Evolutionary conservation across 371 early-diverging fungal genomes (phyloP).

Genomic region (Saksenaea vasiformis): DNA sequence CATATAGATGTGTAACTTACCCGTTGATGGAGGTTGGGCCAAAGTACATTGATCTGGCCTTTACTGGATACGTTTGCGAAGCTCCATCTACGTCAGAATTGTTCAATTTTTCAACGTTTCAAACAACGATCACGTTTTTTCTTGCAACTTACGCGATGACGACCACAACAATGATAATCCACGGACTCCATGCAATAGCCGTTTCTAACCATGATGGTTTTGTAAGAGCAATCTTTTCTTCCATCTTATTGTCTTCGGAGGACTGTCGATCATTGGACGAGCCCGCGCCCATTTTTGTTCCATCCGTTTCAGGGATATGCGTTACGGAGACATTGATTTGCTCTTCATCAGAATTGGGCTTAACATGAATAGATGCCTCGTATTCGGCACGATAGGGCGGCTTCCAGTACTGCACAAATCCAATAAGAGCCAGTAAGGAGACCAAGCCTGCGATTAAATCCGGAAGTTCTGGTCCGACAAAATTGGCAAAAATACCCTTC

Average conservation of each 20-base stretch:
- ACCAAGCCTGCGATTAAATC: conserved; percentile 51
- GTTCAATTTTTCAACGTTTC: not conserved
- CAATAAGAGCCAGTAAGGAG: conserved; percentile 34
- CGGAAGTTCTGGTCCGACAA: conserved; percentile 52
- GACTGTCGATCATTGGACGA: conserved; percentile 1
- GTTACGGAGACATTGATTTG: conserved; percentile 10
- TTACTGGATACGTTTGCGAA: conserved; percentile 32
- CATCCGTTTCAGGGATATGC: not conserved
- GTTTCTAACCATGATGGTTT: conserved; percentile 38
- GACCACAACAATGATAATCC: conserved; percentile 43
- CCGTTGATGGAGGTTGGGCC: conserved; percentile 43
- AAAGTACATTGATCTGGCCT: conserved; percentile 36
- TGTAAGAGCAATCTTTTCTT: conserved; percentile 7
- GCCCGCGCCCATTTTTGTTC: not conserved
- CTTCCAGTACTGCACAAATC: conserved; percentile 54
- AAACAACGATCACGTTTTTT: not conserved
- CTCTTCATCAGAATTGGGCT: conserved; percentile 5
- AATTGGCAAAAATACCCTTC: conserved; percentile 42
- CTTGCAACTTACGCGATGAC: conserved; percentile 40
- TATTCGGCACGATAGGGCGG: conserved; percentile 46
- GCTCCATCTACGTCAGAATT: conserved; percentile 28
- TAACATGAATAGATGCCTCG: conserved; percentile 14
- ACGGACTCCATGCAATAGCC: conserved; percentile 49
- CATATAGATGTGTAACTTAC: conserved; percentile 17
- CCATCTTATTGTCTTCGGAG: not conserved